A percentile compares a stretch with the other conserved stretches of the same genome.
phyloP scores from a whole-genome alignment of 768 basidiomycete species.

The Flagelloscypha sp. region DNA sequence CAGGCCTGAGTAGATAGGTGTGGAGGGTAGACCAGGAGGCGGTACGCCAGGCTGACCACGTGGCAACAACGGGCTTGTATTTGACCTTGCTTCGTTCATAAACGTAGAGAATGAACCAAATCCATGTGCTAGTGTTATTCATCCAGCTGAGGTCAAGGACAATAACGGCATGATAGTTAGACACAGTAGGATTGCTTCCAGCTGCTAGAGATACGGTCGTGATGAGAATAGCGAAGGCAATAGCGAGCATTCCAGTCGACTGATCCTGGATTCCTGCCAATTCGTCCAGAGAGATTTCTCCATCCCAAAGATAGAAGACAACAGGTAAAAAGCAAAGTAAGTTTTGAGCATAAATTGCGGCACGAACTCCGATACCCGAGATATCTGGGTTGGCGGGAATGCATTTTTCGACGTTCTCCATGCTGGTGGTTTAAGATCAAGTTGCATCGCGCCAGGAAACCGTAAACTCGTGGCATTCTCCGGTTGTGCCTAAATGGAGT shows the following conservation, averaged over 20 bases:
- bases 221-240: conserved; percentile 6
- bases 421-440: too few species aligned
- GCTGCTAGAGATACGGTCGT: conserved; percentile 4
- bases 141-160: conserved; percentile 3
- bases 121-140: too few species aligned
- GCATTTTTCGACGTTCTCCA: too few species aligned
- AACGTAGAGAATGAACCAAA: conserved; percentile 3
- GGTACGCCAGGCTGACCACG: too few species aligned
- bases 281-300: conserved; percentile 2
- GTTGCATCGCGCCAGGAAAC: too few species aligned
- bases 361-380: too few species aligned
- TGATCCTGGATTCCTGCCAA: conserved; percentile 5
- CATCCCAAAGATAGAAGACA: conserved; percentile 3
- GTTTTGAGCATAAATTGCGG: conserved; percentile 5
- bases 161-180: conserved; percentile 2
- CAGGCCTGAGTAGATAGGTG: too few species aligned
- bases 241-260: conserved; percentile 7
- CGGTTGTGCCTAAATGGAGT: too few species aligned
- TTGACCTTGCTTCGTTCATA: conserved; percentile 3
- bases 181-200: neutral
- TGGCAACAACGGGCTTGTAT: too few species aligned
- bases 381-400: conserved; percentile 5
- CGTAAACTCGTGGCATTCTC: too few species aligned
- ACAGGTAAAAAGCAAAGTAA: conserved; percentile 4
- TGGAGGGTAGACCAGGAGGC: too few species aligned